Percentiles rank a stretch among this genome's conserved stretches.
phyloP scores from a whole-genome alignment of 73 alveolate species.

The Paramecium caudatum region DNA sequence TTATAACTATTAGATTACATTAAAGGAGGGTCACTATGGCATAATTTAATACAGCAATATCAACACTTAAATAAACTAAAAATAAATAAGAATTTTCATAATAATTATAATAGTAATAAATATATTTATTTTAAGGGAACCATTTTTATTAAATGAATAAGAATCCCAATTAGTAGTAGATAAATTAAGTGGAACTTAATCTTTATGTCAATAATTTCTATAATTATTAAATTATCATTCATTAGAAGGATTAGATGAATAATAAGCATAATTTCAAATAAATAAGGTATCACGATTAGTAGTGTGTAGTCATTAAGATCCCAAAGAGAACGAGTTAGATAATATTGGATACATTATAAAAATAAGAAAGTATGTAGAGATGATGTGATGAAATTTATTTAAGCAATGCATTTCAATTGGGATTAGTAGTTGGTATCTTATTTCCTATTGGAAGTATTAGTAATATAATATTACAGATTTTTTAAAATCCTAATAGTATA shows the following conservation, averaged over 20 bases:
- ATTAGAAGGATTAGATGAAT: constrained; percentile 24
- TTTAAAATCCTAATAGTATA: constrained; percentile 11
- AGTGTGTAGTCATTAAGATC: constrained; percentile 32
- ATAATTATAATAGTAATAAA: background rate
- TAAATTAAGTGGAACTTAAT: background rate
- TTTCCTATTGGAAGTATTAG: constrained; percentile 31
- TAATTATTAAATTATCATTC: background rate
- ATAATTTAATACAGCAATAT: background rate
- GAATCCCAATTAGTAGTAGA: background rate
- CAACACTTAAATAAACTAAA: background rate
- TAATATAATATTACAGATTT: background rate
- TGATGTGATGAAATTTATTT: constrained; percentile 1
- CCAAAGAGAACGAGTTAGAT: constrained; percentile 14
- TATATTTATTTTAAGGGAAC: background rate
- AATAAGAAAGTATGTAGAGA: background rate
- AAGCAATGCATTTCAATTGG: constrained; percentile 29
- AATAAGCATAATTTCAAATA: constrained; percentile 7
- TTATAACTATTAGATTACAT: background rate
- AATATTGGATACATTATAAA: constrained; percentile 35
- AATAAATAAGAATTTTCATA: background rate
- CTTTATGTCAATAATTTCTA: background rate
- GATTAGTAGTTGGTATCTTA: background rate
- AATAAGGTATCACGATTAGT: constrained; percentile 44
- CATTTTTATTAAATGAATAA: background rate
- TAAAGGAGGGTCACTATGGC: background rate